phyloP scores from a whole-genome alignment of 352 stramenopile genomes.

The Stramenopiles sp. region DNA sequence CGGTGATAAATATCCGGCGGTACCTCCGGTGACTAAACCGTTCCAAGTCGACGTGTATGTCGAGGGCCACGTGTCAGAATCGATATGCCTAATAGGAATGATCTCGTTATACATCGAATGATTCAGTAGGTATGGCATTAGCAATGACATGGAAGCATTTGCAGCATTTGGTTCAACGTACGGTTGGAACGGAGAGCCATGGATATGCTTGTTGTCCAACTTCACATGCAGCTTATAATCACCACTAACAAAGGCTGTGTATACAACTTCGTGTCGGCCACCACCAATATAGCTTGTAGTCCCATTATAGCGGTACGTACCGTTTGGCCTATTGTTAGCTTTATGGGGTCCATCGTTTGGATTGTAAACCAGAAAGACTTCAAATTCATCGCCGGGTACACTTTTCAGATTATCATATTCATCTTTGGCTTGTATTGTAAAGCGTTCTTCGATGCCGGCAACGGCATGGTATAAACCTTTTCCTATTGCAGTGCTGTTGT shows the following conservation, averaged over 20 bases:
- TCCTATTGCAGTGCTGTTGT: constrained; percentile 26
- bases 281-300: constrained; percentile 17
- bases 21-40: background rate
- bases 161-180: constrained; percentile 16
- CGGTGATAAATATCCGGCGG: background rate
- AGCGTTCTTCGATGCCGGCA: constrained; percentile 17
- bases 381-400: background rate
- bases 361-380: constrained; percentile 8
- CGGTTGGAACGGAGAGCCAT: constrained; percentile 24
- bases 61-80: background rate
- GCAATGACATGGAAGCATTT: background rate
- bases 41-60: background rate
- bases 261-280: constrained; percentile 16
- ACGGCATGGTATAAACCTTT: constrained; percentile 22
- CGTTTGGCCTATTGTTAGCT: background rate
- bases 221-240: constrained; percentile 28
- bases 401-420: background rate
- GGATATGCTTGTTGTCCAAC: constrained; percentile 28
- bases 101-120: background rate
- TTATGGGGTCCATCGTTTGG: constrained; percentile 13
- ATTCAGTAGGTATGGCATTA: background rate
- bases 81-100: background rate
- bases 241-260: constrained; percentile 16
- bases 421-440: constrained; percentile 26
- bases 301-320: constrained; percentile 20